phyloP scores from a whole-genome alignment of 192 early-diverging fungal genomes.

The Umbelopsis vinacea region DNA sequence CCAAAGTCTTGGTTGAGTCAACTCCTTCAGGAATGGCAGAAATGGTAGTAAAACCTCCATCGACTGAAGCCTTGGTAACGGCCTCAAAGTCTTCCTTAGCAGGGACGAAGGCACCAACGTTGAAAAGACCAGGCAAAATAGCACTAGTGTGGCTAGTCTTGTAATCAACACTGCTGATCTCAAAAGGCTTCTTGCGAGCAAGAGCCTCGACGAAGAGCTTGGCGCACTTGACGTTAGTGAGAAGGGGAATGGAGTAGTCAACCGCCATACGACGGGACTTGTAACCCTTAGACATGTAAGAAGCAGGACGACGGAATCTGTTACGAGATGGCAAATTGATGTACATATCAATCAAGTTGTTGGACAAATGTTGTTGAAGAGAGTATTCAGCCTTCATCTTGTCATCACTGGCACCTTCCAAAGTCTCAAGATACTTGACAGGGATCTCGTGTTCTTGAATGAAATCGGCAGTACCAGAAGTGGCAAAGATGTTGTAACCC shows the following conservation, averaged over 20 bases:
- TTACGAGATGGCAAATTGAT: conserved; percentile 99
- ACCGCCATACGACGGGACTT: conserved; percentile 96
- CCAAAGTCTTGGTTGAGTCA: conserved; percentile 44
- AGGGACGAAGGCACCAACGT: conserved; percentile 74
- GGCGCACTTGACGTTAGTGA: conserved; percentile 99
- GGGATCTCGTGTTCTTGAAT: conserved; percentile 93
- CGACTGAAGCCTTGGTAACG: conserved; percentile 75
- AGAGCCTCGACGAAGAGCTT: conserved; percentile 98
- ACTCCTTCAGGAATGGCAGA: conserved; percentile 61
- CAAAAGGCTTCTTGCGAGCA: conserved; percentile 69
- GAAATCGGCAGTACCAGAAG: conserved; percentile 96
- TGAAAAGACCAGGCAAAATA: conserved; percentile 86
- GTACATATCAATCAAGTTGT: conserved; percentile 97
- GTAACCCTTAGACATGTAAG: conserved; percentile 95
- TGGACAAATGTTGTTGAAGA: conserved; percentile 92
- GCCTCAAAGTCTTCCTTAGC: conserved; percentile 59
- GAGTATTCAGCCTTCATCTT: conserved; percentile 85
- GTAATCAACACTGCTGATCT: conserved; percentile 87
- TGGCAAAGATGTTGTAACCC: conserved; percentile 95
- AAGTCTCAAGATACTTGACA: conserved; percentile 88
- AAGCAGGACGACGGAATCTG: conserved; percentile 92
- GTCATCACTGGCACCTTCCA: conserved; percentile 58
- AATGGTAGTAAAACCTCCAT: conserved; percentile 87
- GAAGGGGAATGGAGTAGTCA: conserved; percentile 94
- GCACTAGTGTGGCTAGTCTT: conserved; percentile 87